Conservation (phyloP, 768 basidiomycete genomes). For the Rhizopogon vulgaris region DNA sequence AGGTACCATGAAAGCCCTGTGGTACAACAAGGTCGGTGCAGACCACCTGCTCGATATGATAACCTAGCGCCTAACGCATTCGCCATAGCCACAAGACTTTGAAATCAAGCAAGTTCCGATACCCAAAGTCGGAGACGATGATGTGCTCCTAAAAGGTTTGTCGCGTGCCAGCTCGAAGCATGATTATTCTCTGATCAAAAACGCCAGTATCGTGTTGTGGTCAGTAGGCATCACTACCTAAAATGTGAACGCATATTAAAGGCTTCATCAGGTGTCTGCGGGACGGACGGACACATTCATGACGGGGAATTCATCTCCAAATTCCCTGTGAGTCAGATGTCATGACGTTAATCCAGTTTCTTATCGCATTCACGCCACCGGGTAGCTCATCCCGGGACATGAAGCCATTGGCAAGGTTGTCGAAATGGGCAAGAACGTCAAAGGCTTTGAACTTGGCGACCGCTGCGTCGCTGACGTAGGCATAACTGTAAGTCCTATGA, state of each 20-base stretch:
- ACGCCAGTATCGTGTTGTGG: not conserved
- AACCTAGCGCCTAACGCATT: conserved; percentile 8
- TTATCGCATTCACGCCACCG: conserved; percentile 5
- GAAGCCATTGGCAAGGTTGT: conserved; percentile 71
- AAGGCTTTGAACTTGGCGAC: conserved; percentile 71
- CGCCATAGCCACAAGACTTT: conserved; percentile 54
- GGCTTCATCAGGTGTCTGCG: conserved; percentile 41
- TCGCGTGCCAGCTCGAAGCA: not conserved
- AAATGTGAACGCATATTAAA: not conserved
- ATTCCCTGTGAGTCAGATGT: conserved; percentile 37
- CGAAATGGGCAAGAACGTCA: conserved; percentile 74
- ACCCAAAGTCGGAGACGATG: conserved; percentile 58
- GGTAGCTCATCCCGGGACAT: conserved; percentile 68
- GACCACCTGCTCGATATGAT: not conserved
- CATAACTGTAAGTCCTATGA: conserved; percentile 44
- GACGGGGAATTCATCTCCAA: conserved; percentile 61
- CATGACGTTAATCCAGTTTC: conserved; percentile 13
- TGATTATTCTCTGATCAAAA: not conserved
- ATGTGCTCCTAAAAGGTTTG: conserved; percentile 69
- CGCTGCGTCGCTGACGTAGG: conserved; percentile 82
- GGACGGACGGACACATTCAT: conserved; percentile 60
- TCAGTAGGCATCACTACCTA: not conserved
- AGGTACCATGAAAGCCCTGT: conserved; percentile 71
- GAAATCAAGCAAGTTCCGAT: conserved; percentile 63
- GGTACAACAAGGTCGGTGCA: conserved; percentile 53